Conservation (phyloP, 164 flowering plant species). For the Nelumbo lutea region DNA sequence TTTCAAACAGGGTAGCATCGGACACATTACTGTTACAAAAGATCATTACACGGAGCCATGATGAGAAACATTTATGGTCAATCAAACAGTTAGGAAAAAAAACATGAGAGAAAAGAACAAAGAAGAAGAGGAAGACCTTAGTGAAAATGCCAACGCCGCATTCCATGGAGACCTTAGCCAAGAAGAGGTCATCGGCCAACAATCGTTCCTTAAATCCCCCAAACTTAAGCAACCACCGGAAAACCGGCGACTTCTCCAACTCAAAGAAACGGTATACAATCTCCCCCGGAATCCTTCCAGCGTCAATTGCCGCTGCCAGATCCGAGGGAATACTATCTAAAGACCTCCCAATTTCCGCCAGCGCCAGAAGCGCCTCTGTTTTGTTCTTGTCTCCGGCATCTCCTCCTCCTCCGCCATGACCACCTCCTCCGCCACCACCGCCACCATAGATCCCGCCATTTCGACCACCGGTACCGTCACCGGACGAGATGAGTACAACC, state of each 20-base stretch:
- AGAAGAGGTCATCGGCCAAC: slow-evolving; percentile 63
- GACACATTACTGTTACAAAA: too few species aligned
- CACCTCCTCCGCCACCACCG: slow-evolving; percentile 19
- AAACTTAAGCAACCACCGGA: slow-evolving; percentile 49
- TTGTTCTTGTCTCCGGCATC: slow-evolving; percentile 46
- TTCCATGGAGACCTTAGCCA: slow-evolving; percentile 56
- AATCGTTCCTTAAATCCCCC: slow-evolving; percentile 60
- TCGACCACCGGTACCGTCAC: not conserved
- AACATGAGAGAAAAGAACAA: not conserved
- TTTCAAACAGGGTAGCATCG: too few species aligned
- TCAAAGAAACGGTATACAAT: slow-evolving; percentile 54
- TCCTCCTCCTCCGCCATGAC: slow-evolving; percentile 33
- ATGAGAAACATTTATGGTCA: not conserved
- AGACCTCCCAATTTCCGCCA: slow-evolving; percentile 49
- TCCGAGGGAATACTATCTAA: slow-evolving; percentile 67
- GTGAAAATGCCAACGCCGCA: slow-evolving; percentile 67
- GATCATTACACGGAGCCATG: not conserved
- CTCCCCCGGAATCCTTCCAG: slow-evolving; percentile 51
- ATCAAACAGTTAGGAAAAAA: not conserved
- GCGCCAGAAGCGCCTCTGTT: slow-evolving; percentile 46
- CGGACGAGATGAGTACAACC: slow-evolving; percentile 6
- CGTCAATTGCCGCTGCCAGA: slow-evolving; percentile 63
- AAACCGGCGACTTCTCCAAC: slow-evolving; percentile 44
- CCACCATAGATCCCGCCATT: slow-evolving; percentile 8
- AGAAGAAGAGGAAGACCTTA: slow-evolving; percentile 27